These are phyloP conservation scores for Acanthamoeba rhysodes DNA, from an alignment of 208 protist species.

Conservation along the genomic window DNA sequence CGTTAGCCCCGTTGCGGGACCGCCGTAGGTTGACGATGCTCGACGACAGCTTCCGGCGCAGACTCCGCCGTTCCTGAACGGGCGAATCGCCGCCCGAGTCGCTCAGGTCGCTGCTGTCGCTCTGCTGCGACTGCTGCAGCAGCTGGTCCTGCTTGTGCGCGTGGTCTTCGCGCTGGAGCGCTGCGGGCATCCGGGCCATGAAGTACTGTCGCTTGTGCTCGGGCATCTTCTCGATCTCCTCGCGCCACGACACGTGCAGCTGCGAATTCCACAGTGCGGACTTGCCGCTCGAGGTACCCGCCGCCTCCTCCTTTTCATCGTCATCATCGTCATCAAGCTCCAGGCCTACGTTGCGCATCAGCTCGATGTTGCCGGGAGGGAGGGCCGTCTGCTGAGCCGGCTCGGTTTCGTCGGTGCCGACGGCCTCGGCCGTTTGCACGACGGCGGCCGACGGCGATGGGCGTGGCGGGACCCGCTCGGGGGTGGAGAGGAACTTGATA, in stretches of 20 bases:
- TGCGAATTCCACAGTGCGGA: neutral
- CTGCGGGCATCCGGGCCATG: neutral
- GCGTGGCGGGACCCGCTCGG: neutral
- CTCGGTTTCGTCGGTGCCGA: neutral
- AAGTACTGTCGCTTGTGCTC: neutral
- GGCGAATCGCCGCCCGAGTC: neutral
- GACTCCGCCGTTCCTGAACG: neutral
- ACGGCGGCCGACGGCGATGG: neutral
- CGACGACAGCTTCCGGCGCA: neutral
- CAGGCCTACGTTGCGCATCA: neutral
- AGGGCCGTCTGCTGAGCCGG: neutral
- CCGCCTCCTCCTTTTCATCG: neutral
- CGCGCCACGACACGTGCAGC: conserved; percentile 15
- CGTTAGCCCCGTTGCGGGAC: neutral
- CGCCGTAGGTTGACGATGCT: neutral
- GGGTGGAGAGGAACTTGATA: conserved; percentile 8
- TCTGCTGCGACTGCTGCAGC: neutral
- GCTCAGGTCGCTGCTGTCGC: neutral
- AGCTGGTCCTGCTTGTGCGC: neutral
- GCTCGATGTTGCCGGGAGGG: neutral
- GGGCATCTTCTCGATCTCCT: conserved; percentile 66
- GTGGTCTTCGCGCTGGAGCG: neutral
- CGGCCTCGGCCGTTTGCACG: conserved; percentile 42
- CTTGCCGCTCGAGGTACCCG: neutral
- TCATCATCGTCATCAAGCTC: neutral